Evolutionary conservation across 306 rosid genomes (phyloP), one percentile per base, ranked within the genome.

Genomic region (Sicyos baderoa): DNA sequence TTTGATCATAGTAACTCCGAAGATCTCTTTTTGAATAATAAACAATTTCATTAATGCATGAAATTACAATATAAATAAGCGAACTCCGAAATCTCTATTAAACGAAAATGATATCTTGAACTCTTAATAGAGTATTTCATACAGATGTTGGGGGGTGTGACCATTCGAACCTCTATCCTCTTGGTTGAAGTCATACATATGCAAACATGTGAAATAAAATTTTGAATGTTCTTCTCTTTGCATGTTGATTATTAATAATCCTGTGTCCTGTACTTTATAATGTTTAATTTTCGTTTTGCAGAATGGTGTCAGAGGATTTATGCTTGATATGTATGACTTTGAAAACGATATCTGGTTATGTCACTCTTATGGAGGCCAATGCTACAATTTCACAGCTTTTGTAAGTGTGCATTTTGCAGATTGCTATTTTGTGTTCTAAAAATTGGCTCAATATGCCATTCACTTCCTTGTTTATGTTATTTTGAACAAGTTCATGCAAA

Each of bases 281-380:
- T 56, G 68, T 71, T 72, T 27, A 77, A 74, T 76, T n/a, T 7
- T 78, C 16, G 15, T 12, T 19, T 75, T 57, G 78, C 90, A 93
- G 97, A 84, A 88, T 74, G 99, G 97, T 9, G 81, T 90, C 9
- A 64, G 99, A 81, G 99, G 94, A 6, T 80, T 93, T 37, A 89
- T 93, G 99, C 96, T 93, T 10, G 99, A 93, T 78, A 35, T 86
- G 87, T 93, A 93, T 70, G 97, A 93, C 82, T 93, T 86, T 62
- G 53, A 74, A 79, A 87, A 87, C 52, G 97, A 86, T 54, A 74
- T 88, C 68, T 93, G 99, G 99, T 50, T 93, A 53, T 93, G 99
- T 80, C 99, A 93, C 78, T 82, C 86, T n/a, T 76, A 9, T 9
- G 83, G 81, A 15, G 96, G 99, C 77, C 78, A 81, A 48, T 93